Percentiles rank a stretch among this genome's conserved stretches.
Conservation (phyloP, 106 monocot species). For the Narthecium ossifragum region DNA sequence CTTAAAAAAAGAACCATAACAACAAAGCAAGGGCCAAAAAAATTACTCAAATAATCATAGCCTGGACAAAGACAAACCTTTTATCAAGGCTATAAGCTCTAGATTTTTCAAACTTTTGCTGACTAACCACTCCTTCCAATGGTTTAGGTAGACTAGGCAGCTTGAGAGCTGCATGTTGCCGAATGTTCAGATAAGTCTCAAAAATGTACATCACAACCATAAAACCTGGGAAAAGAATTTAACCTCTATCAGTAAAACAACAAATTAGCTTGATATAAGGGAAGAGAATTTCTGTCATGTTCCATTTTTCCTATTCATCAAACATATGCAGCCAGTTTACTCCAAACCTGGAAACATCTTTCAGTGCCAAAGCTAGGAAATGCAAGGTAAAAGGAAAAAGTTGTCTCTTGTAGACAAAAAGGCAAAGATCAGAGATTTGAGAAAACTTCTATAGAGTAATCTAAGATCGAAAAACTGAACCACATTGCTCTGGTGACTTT, state of each 20-base stretch:
- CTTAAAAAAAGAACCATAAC: neutral
- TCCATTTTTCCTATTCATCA: neutral
- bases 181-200: constrained; percentile 87
- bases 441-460: no score
- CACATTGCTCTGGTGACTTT: no score
- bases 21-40: constrained; percentile 1
- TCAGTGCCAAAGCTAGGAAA: neutral
- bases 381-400: neutral
- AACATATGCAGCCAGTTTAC: neutral
- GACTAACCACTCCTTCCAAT: constrained; percentile 66
- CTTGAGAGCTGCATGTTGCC: constrained; percentile 80
- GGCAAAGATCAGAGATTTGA: no score
- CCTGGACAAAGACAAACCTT: constrained; percentile 39
- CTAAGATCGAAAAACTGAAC: no score
- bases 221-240: constrained; percentile 56
- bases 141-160: constrained; percentile 68
- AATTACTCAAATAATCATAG: constrained; percentile 1
- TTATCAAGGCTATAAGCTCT: constrained; percentile 94
- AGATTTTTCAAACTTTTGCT: constrained; percentile 82
- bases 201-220: constrained; percentile 87
- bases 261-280: neutral
- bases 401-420: no score
- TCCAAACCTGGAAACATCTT: neutral
- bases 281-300: neutral
- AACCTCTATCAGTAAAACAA: neutral